phyloP scores from a whole-genome alignment of 129 eudicot species.

The Smallanthus sonchifolius region DNA sequence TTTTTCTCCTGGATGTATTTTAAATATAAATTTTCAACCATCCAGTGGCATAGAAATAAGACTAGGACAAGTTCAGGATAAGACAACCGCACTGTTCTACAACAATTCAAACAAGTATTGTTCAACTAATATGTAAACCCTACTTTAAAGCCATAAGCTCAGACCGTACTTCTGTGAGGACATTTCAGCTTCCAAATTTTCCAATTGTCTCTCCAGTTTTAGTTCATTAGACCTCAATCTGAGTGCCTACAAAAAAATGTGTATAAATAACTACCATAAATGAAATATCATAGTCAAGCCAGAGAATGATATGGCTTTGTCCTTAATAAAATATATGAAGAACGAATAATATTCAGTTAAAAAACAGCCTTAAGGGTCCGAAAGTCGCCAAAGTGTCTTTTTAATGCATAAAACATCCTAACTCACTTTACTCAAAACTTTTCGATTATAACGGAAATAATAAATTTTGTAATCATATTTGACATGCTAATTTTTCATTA shows the following conservation, averaged over 20 bases:
- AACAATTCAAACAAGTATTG: not conserved
- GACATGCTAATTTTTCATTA: not conserved
- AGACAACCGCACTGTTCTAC: not conserved
- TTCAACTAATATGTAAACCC: slow-evolving; percentile 9
- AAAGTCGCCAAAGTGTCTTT: not conserved
- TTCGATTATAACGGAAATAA: not conserved
- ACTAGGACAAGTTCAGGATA: not conserved
- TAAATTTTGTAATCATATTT: not conserved
- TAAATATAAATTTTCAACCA: slow-evolving; percentile 9
- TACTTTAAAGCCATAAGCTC: slow-evolving; percentile 24
- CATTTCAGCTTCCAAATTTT: slow-evolving; percentile 69
- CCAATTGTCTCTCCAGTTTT: slow-evolving; percentile 87
- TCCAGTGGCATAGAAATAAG: not conserved
- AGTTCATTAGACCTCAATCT: slow-evolving; percentile 94
- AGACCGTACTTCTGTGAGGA: slow-evolving; percentile 70
- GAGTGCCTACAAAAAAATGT: slow-evolving; percentile 60
- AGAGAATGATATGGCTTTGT: not conserved
- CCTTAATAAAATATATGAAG: not conserved
- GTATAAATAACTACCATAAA: slow-evolving; percentile 10
- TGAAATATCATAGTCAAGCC: not conserved
- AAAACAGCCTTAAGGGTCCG: not conserved
- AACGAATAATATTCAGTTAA: not conserved
- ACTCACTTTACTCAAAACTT: slow-evolving; percentile 47
- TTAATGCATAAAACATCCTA: slow-evolving; percentile 27
- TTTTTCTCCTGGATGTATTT: slow-evolving; percentile 59